Evolutionary conservation across 1,139 yeast genomes (phyloP).

Genomic region (Schizosaccharomyces versatilis): DNA sequence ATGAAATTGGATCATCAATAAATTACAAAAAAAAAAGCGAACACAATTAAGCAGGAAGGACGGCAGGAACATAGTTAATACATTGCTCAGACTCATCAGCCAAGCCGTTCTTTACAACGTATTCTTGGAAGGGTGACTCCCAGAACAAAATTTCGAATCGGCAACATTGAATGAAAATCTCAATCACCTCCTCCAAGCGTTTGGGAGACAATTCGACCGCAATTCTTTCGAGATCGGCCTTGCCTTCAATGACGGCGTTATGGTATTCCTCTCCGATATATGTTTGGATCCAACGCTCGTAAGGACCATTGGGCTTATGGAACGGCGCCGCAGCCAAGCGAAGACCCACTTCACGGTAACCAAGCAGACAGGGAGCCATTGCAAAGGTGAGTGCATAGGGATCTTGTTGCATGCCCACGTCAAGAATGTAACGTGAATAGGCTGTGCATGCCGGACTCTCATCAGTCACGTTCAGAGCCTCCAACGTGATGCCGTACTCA

Average conservation of each 20-base stretch:
- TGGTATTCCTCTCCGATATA: not conserved
- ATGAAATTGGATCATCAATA: too few species aligned
- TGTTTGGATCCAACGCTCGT: not conserved
- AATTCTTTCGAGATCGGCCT: not conserved
- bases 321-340: not conserved
- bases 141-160: not conserved
- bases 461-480: conserved; percentile 25
- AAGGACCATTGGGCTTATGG: not conserved
- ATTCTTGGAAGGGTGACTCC: not conserved
- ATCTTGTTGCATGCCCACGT: conserved; percentile 8
- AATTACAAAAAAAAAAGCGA: too few species aligned
- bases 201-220: not conserved
- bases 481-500: conserved; percentile 27
- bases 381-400: conserved; percentile 8
- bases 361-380: conserved; percentile 8
- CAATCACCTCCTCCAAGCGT: not conserved
- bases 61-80: too few species aligned
- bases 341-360: not conserved
- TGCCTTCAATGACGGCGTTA: not conserved
- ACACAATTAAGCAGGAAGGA: too few species aligned
- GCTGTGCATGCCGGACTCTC: conserved; percentile 34
- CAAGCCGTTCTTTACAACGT: not conserved
- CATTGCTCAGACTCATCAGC: not conserved
- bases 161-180: not conserved
- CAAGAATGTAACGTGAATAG: conserved; percentile 38